Evolutionary conservation across 2,329 filamentous ascomycete genomes (phyloP).

Genomic region (Neonectria neomacrospora): DNA sequence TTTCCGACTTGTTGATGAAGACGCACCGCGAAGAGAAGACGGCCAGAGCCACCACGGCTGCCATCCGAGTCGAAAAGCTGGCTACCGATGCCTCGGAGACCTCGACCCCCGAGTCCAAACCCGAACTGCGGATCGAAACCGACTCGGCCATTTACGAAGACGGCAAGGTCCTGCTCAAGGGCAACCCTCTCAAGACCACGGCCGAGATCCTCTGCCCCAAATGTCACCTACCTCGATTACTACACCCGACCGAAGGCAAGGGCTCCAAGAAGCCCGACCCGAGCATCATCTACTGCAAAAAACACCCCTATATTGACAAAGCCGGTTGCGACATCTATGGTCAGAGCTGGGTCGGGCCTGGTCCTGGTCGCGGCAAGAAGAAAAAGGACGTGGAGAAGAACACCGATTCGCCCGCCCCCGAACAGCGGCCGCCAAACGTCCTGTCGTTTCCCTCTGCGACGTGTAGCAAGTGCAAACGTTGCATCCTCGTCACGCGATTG

Average conservation of each 20-base stretch:
- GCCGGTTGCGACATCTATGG: constrained; percentile 84
- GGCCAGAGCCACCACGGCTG: constrained; percentile 73
- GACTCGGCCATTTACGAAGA: constrained; percentile 77
- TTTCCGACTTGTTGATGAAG: constrained; percentile 79
- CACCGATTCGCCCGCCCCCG: constrained; percentile 60
- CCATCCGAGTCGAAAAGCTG: constrained; percentile 72
- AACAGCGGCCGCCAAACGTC: constrained; percentile 69
- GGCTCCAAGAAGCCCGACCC: constrained; percentile 74
- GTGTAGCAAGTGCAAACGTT: constrained; percentile 74
- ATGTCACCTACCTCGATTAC: constrained; percentile 78
- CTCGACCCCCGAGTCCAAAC: constrained; percentile 63
- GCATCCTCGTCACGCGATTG: constrained; percentile 71
- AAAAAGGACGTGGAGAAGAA: constrained; percentile 80
- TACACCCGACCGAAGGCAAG: constrained; percentile 77
- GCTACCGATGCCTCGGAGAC: constrained; percentile 66
- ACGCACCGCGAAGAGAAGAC: constrained; percentile 83
- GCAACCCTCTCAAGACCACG: constrained; percentile 77
- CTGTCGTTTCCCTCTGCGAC: constrained; percentile 73
- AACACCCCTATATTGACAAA: constrained; percentile 80
- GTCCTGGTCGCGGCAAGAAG: constrained; percentile 78
- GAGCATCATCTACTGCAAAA: constrained; percentile 79
- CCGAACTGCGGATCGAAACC: constrained; percentile 70
- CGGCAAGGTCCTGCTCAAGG: constrained; percentile 74
- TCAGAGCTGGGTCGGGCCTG: constrained; percentile 80
- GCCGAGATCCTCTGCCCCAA: constrained; percentile 78